These are phyloP conservation scores for Saccharomycopsis guyanensis DNA, from an alignment of 805 yeast genomes.

Conservation along the genomic window DNA sequence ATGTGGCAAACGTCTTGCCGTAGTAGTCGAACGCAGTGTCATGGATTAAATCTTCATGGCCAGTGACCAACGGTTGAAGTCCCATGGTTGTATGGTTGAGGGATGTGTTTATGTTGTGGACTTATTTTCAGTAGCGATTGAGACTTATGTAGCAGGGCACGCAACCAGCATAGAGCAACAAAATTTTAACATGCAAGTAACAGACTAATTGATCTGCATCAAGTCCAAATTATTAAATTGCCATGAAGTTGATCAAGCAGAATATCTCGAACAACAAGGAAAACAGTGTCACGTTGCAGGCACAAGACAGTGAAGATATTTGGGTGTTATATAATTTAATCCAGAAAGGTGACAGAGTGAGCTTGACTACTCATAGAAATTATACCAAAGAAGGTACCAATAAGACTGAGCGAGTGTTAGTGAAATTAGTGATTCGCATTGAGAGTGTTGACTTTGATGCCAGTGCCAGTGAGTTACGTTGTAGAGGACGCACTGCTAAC, in stretches of 20 bases:
- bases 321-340: slow-evolving; percentile 83
- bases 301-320: slow-evolving; percentile 87
- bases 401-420: slow-evolving; percentile 44
- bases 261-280: slow-evolving; percentile 49
- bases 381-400: slow-evolving; percentile 36
- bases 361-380: slow-evolving; percentile 61
- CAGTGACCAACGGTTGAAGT: slow-evolving; percentile 71
- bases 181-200: too few species aligned
- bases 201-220: too few species aligned
- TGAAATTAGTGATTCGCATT: slow-evolving; percentile 53
- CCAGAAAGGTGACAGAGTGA: slow-evolving; percentile 66
- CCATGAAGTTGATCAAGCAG: slow-evolving; percentile 50
- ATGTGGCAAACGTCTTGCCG: slow-evolving; percentile 88
- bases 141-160: not conserved
- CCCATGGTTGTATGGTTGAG: slow-evolving; percentile 9
- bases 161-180: not conserved
- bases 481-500: slow-evolving; percentile 68
- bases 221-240: slow-evolving; percentile 1
- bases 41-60: slow-evolving; percentile 88
- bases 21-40: slow-evolving; percentile 90
- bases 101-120: not conserved
- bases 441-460: slow-evolving; percentile 75
- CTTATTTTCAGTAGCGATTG: not conserved
- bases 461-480: slow-evolving; percentile 64
- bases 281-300: slow-evolving; percentile 59